A percentile compares a stretch with the other conserved stretches of the same genome.
These are phyloP conservation scores for Russula griseocarnosa DNA, from an alignment of 768 basidiomycete species.

Conservation along the genomic window DNA sequence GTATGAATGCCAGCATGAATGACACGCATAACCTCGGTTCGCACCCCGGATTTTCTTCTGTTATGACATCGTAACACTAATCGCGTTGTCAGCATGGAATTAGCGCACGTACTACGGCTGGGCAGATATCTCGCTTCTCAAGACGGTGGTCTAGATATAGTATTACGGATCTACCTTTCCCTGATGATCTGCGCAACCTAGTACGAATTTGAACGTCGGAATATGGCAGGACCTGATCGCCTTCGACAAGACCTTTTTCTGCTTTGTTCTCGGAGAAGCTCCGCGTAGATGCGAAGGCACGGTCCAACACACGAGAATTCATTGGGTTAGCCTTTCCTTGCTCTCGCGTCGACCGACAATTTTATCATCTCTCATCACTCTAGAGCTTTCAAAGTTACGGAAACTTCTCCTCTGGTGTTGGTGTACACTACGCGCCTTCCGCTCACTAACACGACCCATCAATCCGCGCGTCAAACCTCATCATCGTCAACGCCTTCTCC, in stretches of 20 bases:
- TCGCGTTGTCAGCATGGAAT: slow-evolving; percentile 42
- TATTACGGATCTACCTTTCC: not conserved
- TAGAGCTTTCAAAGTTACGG: slow-evolving; percentile 48
- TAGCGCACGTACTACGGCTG: slow-evolving; percentile 49
- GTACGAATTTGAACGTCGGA: slow-evolving; percentile 53
- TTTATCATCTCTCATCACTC: not conserved
- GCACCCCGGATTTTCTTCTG: not conserved
- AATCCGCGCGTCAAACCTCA: slow-evolving; percentile 40
- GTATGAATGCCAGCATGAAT: slow-evolving; percentile 53
- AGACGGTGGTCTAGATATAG: slow-evolving; percentile 38
- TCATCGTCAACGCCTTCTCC: slow-evolving; percentile 48
- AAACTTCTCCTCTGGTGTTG: slow-evolving; percentile 46
- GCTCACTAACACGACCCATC: slow-evolving; percentile 37
- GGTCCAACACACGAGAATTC: slow-evolving; percentile 53
- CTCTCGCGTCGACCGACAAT: not conserved
- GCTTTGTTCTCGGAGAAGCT: slow-evolving; percentile 55
- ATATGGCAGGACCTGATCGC: slow-evolving; percentile 50
- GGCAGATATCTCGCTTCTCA: slow-evolving; percentile 44
- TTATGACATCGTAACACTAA: not conserved
- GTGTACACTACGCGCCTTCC: slow-evolving; percentile 48
- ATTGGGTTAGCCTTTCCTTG: slow-evolving; percentile 35
- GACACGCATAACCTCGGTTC: slow-evolving; percentile 48
- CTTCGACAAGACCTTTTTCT: slow-evolving; percentile 51
- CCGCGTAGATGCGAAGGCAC: slow-evolving; percentile 36
- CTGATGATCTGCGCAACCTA: slow-evolving; percentile 22